phyloP scores from a whole-genome alignment of 2,329 filamentous ascomycete genomes.

The Aspergillus luchuensis region DNA sequence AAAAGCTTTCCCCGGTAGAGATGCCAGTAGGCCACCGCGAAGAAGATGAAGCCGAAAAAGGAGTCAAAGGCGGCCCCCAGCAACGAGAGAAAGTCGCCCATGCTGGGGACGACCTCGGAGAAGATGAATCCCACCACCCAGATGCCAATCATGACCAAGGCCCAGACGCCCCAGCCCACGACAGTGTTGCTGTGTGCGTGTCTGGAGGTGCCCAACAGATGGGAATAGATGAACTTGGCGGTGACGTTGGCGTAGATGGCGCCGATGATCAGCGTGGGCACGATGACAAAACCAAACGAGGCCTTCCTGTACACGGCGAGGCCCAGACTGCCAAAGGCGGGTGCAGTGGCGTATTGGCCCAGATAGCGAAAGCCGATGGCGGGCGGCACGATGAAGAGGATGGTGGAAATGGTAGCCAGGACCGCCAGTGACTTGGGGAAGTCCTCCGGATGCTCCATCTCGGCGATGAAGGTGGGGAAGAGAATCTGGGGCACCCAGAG shows the following conservation, averaged over 20 bases:
- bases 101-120: conserved; percentile 52
- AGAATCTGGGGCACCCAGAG: conserved; percentile 56
- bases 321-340: conserved; percentile 53
- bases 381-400: conserved; percentile 54
- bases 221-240: conserved; percentile 51
- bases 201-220: conserved; percentile 46
- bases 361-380: conserved; percentile 53
- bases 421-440: conserved; percentile 55
- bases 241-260: conserved; percentile 55
- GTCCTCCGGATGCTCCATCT: conserved; percentile 54
- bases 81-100: conserved; percentile 54
- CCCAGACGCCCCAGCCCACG: conserved; percentile 52
- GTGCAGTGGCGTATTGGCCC: conserved; percentile 54
- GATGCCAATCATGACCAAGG: conserved; percentile 44
- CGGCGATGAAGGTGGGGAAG: conserved; percentile 55
- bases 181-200: conserved; percentile 53
- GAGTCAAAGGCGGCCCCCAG: conserved; percentile 53
- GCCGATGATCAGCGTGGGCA: conserved; percentile 53
- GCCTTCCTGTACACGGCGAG: conserved; percentile 50
- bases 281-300: conserved; percentile 55
- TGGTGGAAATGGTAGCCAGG: conserved; percentile 46
- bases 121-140: conserved; percentile 52
- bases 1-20: conserved; percentile 47
- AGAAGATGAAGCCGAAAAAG: conserved; percentile 56
- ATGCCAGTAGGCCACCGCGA: conserved; percentile 53